Evolutionary conservation across 176 grass and related monocot species (phyloP).

Genomic region (Dendrocalamus sinicus): DNA sequence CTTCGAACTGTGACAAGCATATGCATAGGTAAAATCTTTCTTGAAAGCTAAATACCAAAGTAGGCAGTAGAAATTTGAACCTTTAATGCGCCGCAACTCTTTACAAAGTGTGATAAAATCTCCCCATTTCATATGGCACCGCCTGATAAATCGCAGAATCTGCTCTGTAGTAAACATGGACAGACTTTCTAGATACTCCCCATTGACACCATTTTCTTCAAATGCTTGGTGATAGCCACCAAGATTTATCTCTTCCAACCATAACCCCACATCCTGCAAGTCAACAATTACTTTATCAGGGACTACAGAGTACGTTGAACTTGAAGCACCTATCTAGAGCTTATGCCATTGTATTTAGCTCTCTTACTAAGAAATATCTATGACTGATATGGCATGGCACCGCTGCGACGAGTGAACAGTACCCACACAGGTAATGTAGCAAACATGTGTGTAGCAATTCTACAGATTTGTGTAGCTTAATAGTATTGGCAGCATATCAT

Average conservation of each 20-base stretch:
- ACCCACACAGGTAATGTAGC: too few relatives aligned
- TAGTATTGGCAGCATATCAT: too few relatives aligned
- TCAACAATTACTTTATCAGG: slow-evolving; percentile 17
- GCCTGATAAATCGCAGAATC: slow-evolving; percentile 90
- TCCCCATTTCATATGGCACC: slow-evolving; percentile 93
- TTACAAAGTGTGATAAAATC: slow-evolving; percentile 97
- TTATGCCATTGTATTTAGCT: neutral
- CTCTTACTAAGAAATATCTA: slow-evolving; percentile 12
- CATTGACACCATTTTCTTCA: slow-evolving; percentile 87
- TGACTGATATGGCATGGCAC: too few relatives aligned
- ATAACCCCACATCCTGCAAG: slow-evolving; percentile 92
- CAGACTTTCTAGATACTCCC: slow-evolving; percentile 83
- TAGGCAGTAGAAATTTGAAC: slow-evolving; percentile 47
- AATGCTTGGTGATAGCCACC: slow-evolving; percentile 73
- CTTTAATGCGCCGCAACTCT: slow-evolving; percentile 92
- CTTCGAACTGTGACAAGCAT: neutral
- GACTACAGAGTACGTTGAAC: neutral
- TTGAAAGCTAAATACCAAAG: slow-evolving; percentile 20
- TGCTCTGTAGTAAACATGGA: slow-evolving; percentile 94
- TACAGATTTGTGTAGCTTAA: too few relatives aligned
- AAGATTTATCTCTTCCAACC: slow-evolving; percentile 92
- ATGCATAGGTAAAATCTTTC: neutral
- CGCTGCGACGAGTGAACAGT: too few relatives aligned
- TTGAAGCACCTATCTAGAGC: neutral
- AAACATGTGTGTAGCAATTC: too few relatives aligned